Percentiles rank a stretch among this genome's conserved stretches.
These are phyloP conservation scores for Mycena sp. DNA, from an alignment of 1,284 basidiomycete genomes.

Conservation along the genomic window DNA sequence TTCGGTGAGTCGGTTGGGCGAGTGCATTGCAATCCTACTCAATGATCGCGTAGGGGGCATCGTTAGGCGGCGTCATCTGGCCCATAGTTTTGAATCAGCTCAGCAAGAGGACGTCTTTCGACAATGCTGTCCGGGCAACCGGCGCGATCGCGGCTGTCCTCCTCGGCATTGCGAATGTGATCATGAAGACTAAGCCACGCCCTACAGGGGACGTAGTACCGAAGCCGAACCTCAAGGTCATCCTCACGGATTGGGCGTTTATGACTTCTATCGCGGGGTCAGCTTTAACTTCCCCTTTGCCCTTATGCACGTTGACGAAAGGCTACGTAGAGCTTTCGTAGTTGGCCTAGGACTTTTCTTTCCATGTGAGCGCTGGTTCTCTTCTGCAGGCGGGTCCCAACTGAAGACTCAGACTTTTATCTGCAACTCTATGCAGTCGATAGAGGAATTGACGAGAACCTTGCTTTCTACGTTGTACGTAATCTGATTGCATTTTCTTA, in stretches of 20 bases:
- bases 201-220: slow-evolving; percentile 31
- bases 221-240: slow-evolving; percentile 35
- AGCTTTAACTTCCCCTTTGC: slow-evolving; percentile 34
- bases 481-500: background rate
- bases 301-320: slow-evolving; percentile 33
- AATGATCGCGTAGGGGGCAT: slow-evolving; percentile 43
- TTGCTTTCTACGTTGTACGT: slow-evolving; percentile 61
- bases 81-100: slow-evolving; percentile 61
- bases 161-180: slow-evolving; percentile 42
- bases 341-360: slow-evolving; percentile 57
- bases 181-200: slow-evolving; percentile 23
- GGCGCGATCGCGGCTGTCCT: slow-evolving; percentile 47
- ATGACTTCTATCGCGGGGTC: slow-evolving; percentile 43
- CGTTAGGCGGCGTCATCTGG: slow-evolving; percentile 59
- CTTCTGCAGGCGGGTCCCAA: slow-evolving; percentile 4
- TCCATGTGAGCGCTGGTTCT: slow-evolving; percentile 48
- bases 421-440: slow-evolving; percentile 59
- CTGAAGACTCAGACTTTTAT: slow-evolving; percentile 55
- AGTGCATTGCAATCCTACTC: background rate
- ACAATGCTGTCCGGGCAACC: slow-evolving; percentile 50
- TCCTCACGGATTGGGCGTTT: slow-evolving; percentile 52
- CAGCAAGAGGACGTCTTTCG: slow-evolving; percentile 46
- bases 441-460: slow-evolving; percentile 48
- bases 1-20: slow-evolving; percentile 33
- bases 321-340: slow-evolving; percentile 48